A percentile compares a stretch with the other conserved stretches of the same genome.
Conservation (phyloP, 352 stramenopile species). For the Phytophthora hybrid region DNA sequence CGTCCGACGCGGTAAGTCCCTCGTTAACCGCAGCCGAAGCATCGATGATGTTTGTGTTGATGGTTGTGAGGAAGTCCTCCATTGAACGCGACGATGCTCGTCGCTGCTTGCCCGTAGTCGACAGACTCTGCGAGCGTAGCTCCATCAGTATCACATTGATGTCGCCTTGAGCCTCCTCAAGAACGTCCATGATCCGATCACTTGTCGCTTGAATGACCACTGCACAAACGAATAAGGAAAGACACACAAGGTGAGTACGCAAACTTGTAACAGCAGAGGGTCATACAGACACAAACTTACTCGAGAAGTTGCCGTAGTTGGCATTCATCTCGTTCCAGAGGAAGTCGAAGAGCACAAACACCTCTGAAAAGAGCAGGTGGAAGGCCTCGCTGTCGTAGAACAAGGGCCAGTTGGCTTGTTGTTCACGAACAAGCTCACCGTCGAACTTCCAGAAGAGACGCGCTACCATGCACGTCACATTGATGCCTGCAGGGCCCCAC, state of each 20-base stretch:
- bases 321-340: constrained; percentile 89
- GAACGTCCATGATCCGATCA: constrained; percentile 66
- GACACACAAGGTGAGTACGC: constrained; percentile 11
- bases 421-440: constrained; percentile 71
- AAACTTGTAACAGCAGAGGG: background rate
- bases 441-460: constrained; percentile 86
- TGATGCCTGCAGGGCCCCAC: constrained; percentile 86
- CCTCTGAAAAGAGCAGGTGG: constrained; percentile 82
- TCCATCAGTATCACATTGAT: constrained; percentile 64
- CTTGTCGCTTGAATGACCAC: constrained; percentile 84
- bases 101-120: constrained; percentile 46
- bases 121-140: constrained; percentile 67
- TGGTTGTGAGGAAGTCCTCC: constrained; percentile 71
- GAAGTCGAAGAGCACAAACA: constrained; percentile 88
- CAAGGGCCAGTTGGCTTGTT: constrained; percentile 73
- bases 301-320: constrained; percentile 87
- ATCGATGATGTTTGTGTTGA: constrained; percentile 63
- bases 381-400: constrained; percentile 77
- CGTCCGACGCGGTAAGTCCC: constrained; percentile 34
- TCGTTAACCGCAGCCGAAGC: constrained; percentile 40
- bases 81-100: constrained; percentile 68
- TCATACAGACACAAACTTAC: constrained; percentile 34
- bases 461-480: constrained; percentile 86
- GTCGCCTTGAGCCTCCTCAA: constrained; percentile 81
- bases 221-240: constrained; percentile 30